Base-by-base conservation (phyloP, 192 early-diverging fungal genomes). In the Chytriomyces confervae region DNA sequence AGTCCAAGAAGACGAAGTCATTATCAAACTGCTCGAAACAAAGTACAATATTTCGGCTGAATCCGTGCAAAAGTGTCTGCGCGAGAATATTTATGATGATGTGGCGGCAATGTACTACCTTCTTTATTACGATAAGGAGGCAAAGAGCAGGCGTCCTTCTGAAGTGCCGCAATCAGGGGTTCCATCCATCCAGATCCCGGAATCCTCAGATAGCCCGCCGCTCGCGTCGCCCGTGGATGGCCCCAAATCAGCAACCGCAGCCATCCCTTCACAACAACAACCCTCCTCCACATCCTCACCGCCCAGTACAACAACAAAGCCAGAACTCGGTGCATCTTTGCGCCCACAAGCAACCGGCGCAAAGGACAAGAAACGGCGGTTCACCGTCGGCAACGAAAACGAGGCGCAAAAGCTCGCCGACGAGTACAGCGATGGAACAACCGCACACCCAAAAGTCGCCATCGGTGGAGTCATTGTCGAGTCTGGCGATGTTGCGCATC, bases 51-150 rank as follows among this genome's bases (percentile, higher is more conserved):
- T 90, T 62, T 83, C 88, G 13, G 80, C 80, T 27, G 85, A 86
- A 43, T 68, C 81, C 29, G 84, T 90, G 50, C 36, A 87, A 48
- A 76, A 86, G 48, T 81, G 76, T 65, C 74, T 90, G 7, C 68
- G 85, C 6, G 87, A 90, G 11, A 87, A 87, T 62, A 81, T 88
- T 45, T 90, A 89, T 74, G 86, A 90, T 75, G 89, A 90, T 50
- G 79, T 84, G 16, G 78, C 87, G 0, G 85, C 86, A 24, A 84
- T 90, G 61, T 90, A 90, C 80, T 90, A 86, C 79, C 81, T 90
- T n/a, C 71, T 89, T 20, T 90, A 90, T 69, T 86, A 89, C 81
- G 88, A 89, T 73, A 89, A 87, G 82, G 81, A 86, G 43, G 77
- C 72, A 29, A 60, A 74, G 18, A 53, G 64, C 27, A 18, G 65